Base-by-base conservation (phyloP, 352 stramenopile genomes). In the Pythium phragmiticola region DNA sequence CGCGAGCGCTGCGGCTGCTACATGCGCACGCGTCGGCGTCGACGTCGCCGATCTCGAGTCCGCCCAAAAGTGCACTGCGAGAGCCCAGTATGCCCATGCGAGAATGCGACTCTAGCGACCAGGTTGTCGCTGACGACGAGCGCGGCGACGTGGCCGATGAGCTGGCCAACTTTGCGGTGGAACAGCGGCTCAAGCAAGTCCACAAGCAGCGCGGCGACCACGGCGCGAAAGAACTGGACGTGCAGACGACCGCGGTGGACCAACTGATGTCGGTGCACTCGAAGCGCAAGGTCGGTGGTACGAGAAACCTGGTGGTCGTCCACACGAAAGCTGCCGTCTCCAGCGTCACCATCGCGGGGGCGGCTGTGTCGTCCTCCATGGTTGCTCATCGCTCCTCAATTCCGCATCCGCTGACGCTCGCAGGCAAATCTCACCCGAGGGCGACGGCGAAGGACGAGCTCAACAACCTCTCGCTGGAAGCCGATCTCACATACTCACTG, bases 381-480 rank as follows among this genome's bases (percentile, higher is more conserved):
- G 21, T 21, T 21, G 37, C 21, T 2, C 46, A 63, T 28, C 54
- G 56, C 12, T 28, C 16, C 3, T 56, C 52, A 0, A 28, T 60
- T 36, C 63, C 49, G 1, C 65, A 72, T 23, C 43, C 19, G 47
- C 39, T 48, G n/a, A 41, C 55, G 34, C 16, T 47, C 9, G 23
- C 19, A 56, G 57, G 17, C 33, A 66, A 53, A 19, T 16, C n/a
- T 4, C 43, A 46, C 16, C 30, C 11, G 36, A 19, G 36, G 6
- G 63, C 48, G 13, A 17, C 28, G 2, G 5, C 17, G 8, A 87
- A 86, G 48, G 76, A 80, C 3, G 69, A 78, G n/a, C 6, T 74
- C 11, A 75, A 79, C 5, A 82, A 82, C 16, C 17, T 66, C 0
- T 23, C 75, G 0, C 43, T 73, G 2, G 57, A 72, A 17, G 66